Evolutionary conservation across 2,329 filamentous ascomycete species (phyloP), one percentile per base, ranked within the genome.

Genomic region (Talaromyces albobiverticillius): DNA sequence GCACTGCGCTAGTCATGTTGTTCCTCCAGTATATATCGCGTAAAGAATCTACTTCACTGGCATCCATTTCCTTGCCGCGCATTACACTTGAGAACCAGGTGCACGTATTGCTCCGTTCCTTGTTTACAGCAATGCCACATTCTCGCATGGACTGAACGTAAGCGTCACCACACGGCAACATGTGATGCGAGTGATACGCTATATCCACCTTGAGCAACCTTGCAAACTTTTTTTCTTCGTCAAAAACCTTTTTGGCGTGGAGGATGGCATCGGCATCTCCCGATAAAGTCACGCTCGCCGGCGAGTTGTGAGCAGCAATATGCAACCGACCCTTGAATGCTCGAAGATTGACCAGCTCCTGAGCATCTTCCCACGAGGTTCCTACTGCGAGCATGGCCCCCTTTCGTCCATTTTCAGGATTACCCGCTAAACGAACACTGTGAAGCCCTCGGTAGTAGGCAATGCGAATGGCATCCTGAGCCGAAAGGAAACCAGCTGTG

Each of bases 131-230:
- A 51, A 59, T 60, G 2, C 55, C 41, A 16, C 53, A 51, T 16
- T n/a, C 43, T 16, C 34, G n/a, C 40, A 55, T 38, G 41, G 51
- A 23, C 13, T 43, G 66, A 4, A 57, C 36, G 43, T 75, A 73
- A 2, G 62, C 58, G 3, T 53, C 60, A 5, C 65, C 61, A 46
- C 69, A 70, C 3, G 62, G 51, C 16, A 65, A 8, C 73, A 77
- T 72, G 43, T 75, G 71, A n/a, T 65, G 61, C 1, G 70, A 72
- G 55, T 76, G 73, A 45, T 75, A 77, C 0, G 74, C 73, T 8
- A 56, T 65, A 18, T 70, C 65, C 3, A 74, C 68, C 16, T 62
- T 57, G 0, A 76, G 64, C 16, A 59, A 56, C 1, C 69, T 58
- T 2, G 61, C 64, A 53, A 76, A 76, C 8, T 65, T 60, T 2